These are phyloP conservation scores for Talaromyces stipitatus DNA, from an alignment of 495 filamentous ascomycete species.

Conservation along the genomic window DNA sequence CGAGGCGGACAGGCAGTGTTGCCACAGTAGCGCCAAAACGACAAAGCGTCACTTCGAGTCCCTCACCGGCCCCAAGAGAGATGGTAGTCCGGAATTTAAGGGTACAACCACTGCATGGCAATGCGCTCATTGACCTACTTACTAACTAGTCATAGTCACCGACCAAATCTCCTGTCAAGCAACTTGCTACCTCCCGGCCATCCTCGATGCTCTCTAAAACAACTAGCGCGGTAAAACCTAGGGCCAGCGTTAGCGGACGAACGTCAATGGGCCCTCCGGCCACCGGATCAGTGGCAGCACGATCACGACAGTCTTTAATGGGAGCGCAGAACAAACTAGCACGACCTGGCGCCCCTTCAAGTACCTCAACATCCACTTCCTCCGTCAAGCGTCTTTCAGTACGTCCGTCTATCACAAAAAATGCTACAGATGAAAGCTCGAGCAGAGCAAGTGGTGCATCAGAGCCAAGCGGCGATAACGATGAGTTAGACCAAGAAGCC, in stretches of 20 bases:
- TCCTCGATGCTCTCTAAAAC: conserved; percentile 45
- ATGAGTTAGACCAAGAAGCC: conserved; percentile 18
- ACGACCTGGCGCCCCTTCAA: conserved; percentile 25
- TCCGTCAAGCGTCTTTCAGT: conserved; percentile 33
- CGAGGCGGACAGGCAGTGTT: conserved; percentile 32
- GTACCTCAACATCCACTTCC: conserved; percentile 15
- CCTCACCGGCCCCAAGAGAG: conserved; percentile 49
- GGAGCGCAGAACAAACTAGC: conserved; percentile 24
- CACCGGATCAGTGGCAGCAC: conserved; percentile 20
- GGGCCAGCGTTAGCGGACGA: conserved; percentile 45
- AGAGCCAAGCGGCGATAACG: conserved; percentile 24
- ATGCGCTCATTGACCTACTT: conserved; percentile 8
- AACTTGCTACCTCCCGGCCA: conserved; percentile 49
- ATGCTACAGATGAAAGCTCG: conserved; percentile 22
- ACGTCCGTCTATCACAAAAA: conserved; percentile 19
- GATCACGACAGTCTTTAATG: conserved; percentile 33
- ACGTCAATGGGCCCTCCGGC: conserved; percentile 62
- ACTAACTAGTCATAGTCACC: conserved; percentile 49
- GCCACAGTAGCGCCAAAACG: conserved; percentile 41
- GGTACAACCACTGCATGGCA: conserved; percentile 33
- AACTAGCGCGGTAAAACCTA: conserved; percentile 40
- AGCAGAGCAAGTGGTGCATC: conserved; percentile 18
- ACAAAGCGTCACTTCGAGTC: conserved; percentile 60
- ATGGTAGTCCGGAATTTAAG: conserved; percentile 43
- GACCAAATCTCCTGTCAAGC: conserved; percentile 74